Conservation (phyloP, 768 basidiomycete genomes). For the Hygrocybe coccinea region DNA sequence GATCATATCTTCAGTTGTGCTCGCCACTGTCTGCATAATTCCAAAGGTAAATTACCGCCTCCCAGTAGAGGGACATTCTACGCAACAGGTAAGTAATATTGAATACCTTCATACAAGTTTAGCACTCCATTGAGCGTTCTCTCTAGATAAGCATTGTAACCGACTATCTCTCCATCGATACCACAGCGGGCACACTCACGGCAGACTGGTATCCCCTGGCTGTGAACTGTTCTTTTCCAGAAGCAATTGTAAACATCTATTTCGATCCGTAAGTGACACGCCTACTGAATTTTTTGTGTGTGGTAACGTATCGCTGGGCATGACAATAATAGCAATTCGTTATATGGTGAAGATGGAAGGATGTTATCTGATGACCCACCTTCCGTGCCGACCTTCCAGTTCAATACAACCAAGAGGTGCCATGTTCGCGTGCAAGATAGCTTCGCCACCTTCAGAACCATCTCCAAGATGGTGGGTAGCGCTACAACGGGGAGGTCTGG, state of each 20-base stretch:
- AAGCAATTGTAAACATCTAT: not conserved
- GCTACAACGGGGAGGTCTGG: not conserved
- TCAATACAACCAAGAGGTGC: not conserved
- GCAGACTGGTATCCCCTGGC: not conserved
- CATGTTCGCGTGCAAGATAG: not conserved
- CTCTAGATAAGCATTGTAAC: not conserved
- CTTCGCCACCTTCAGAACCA: not conserved
- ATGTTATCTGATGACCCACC: not conserved
- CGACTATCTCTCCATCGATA: not conserved
- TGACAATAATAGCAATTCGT: too few relatives aligned
- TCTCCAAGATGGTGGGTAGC: not conserved
- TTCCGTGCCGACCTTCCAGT: not conserved
- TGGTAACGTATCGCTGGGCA: too few relatives aligned
- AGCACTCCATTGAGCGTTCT: not conserved
- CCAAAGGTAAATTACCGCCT: not conserved
- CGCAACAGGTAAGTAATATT: not conserved
- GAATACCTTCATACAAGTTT: not conserved
- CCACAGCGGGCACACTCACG: not conserved
- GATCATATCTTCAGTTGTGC: not conserved
- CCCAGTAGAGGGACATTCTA: not conserved
- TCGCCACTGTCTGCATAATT: not conserved
- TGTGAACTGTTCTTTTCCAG: not conserved
- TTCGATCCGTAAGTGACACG: constrained; percentile 1
- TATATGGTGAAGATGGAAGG: not conserved
- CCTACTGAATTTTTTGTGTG: not conserved